These are phyloP conservation scores for Setaria italica DNA, from an alignment of 202 grass and related monocot species.

Conservation along the genomic window DNA sequence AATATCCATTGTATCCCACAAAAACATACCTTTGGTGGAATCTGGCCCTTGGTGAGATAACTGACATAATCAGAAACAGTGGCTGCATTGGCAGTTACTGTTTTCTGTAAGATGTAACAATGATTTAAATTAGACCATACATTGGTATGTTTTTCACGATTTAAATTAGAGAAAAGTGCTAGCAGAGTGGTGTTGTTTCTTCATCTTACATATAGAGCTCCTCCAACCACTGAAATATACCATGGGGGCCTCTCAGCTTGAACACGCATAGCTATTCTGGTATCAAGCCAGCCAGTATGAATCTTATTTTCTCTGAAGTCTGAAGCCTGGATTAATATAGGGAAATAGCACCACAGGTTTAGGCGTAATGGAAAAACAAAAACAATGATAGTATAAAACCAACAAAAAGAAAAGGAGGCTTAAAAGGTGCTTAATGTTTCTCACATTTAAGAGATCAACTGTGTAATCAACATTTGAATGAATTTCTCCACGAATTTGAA, in stretches of 20 bases:
- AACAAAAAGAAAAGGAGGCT: conserved; percentile 7
- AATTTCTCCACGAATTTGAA: conserved; percentile 89
- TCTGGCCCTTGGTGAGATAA: conserved; percentile 84
- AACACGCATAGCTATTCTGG: conserved; percentile 84
- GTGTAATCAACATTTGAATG: conserved; percentile 90
- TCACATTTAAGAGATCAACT: conserved; percentile 84
- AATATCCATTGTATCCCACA: conserved; percentile 27
- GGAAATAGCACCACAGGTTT: conserved; percentile 18
- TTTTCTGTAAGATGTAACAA: conserved; percentile 66
- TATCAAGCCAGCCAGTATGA: conserved; percentile 82
- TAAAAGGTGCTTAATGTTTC: conserved; percentile 31
- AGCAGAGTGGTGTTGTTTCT: conserved; percentile 9
- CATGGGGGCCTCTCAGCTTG: conserved; percentile 87
- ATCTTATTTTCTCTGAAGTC: conserved; percentile 87
- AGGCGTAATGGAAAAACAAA: conserved; percentile 6
- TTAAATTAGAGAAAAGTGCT: conserved; percentile 4
- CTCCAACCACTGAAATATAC: conserved; percentile 82
- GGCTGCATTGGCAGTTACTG: conserved; percentile 61
- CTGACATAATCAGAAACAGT: conserved; percentile 81
- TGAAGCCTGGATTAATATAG: conserved; percentile 54
- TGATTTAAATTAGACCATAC: conserved; percentile 29
- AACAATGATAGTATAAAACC: not conserved
- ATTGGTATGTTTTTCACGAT: conserved; percentile 17
- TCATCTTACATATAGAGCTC: conserved; percentile 76
- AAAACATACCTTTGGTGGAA: conserved; percentile 79